Evolutionary conservation across 1,284 basidiomycete species (phyloP), one percentile per base, ranked within the genome.

Genomic region (Heterobasidion parviporum): DNA sequence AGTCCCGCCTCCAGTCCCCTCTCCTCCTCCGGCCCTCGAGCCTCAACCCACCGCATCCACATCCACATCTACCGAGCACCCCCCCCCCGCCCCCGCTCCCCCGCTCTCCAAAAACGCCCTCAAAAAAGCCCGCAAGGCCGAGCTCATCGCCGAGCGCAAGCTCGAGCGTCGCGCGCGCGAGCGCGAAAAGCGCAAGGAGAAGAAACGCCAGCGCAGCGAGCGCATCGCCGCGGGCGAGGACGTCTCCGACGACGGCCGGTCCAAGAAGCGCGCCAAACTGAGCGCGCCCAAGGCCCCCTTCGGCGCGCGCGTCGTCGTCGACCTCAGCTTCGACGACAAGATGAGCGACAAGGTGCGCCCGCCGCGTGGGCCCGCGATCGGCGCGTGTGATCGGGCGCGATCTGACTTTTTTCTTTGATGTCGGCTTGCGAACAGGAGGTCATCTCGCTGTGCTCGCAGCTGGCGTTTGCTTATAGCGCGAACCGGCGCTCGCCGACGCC

Each of bases 321-420:
- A 99, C 72, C 77, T 97, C 7, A 93, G 87, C 2, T 99, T 99
- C 67, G 97, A 99, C 69, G 84, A 94, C 50, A 78, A 89, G 71
- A 99, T 99, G 97, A 83, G 74, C 51, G 93, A 94, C 55, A 94
- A 94, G 76, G 95, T 94, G 67, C 63, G 85, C 4, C 26, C 26
- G 4, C 26, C 4, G 26, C 3, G 8, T 14, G 26, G n/a, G 15
- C 10, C 20, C 50, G 55, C 41, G 38, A 34, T 54, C 53, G 18
- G 49, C 47, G 49, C 5, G 26, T 26, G 26, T 6, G 5, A 26
- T 26, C 26, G 26, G 26, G 38, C 10, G n/a, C 8, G 18, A 20
- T 26, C 10, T 20, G 7, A 12, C 46, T 20, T 48, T 16, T 5
- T 6, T 16, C 0, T 48, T 8, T 20, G 41, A 18, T 18, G 41